Conservation (phyloP, 2,329 filamentous ascomycete genomes). For the Talaromyces sp. region DNA sequence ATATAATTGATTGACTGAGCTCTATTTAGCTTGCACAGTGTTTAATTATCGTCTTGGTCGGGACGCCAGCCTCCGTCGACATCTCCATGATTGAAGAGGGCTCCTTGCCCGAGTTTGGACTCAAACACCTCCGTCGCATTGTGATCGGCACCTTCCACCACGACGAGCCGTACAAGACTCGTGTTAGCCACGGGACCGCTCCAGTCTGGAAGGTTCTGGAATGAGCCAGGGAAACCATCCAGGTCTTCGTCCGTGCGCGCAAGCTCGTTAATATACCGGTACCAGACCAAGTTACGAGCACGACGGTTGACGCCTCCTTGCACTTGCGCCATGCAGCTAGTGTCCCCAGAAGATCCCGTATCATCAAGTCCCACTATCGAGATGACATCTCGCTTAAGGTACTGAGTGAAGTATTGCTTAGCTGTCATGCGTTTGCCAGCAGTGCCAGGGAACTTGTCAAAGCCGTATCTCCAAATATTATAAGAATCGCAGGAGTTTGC, state of each 20-base stretch:
- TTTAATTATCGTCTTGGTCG: not conserved
- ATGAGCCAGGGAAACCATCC: slow-evolving; percentile 14
- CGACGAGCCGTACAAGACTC: slow-evolving; percentile 14
- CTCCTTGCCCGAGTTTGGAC: slow-evolving; percentile 5
- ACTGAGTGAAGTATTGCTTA: slow-evolving; percentile 18
- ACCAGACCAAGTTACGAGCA: slow-evolving; percentile 19
- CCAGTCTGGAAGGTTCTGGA: slow-evolving; percentile 15
- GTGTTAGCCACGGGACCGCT: slow-evolving; percentile 12
- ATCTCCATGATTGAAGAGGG: slow-evolving; percentile 12
- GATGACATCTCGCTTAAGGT: slow-evolving; percentile 14
- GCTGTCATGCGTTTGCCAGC: slow-evolving; percentile 8
- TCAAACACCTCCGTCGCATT: slow-evolving; percentile 14
- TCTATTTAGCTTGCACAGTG: no score
- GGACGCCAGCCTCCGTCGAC: slow-evolving; percentile 16
- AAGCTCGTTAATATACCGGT: slow-evolving; percentile 17
- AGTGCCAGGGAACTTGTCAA: slow-evolving; percentile 16
- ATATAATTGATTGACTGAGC: no score
- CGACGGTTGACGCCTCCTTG: slow-evolving; percentile 17
- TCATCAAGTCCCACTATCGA: slow-evolving; percentile 18
- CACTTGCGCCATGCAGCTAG: slow-evolving; percentile 16
- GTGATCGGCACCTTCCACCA: slow-evolving; percentile 13
- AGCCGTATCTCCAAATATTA: slow-evolving; percentile 17
- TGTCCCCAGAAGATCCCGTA: slow-evolving; percentile 14
- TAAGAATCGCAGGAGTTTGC: slow-evolving; percentile 4
- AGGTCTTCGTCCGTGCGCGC: slow-evolving; percentile 17